Evolutionary conservation across 768 basidiomycete species (phyloP).

Genomic region (Coprinopsis marcescibilis): DNA sequence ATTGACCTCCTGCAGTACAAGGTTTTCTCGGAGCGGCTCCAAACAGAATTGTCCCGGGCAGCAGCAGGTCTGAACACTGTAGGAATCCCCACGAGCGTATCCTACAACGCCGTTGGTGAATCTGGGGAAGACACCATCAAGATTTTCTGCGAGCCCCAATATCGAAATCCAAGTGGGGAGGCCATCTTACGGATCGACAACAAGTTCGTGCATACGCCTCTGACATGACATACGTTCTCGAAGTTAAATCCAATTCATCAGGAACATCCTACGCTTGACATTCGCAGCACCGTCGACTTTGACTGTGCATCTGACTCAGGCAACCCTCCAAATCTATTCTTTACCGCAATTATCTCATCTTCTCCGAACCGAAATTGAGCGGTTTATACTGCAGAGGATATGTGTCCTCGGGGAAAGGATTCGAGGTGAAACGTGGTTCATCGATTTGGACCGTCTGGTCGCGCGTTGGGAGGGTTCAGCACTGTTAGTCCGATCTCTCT

Average conservation of each 20-base stretch:
- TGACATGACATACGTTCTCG: not conserved
- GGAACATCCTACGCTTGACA: constrained; percentile 71
- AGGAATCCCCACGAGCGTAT: constrained; percentile 51
- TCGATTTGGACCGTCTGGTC: constrained; percentile 65
- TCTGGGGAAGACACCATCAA: constrained; percentile 55
- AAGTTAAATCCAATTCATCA: constrained; percentile 27
- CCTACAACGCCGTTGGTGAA: constrained; percentile 63
- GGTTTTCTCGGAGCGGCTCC: constrained; percentile 62
- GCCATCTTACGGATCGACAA: constrained; percentile 66
- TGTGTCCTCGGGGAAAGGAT: constrained; percentile 58
- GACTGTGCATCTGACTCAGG: constrained; percentile 75
- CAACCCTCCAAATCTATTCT: constrained; percentile 66
- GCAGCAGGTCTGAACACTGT: constrained; percentile 41
- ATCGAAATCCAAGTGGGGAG: constrained; percentile 48
- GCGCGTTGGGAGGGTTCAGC: constrained; percentile 79
- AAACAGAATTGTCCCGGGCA: constrained; percentile 49
- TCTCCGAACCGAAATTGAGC: constrained; percentile 72
- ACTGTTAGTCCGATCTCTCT: constrained; percentile 40
- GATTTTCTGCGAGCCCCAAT: constrained; percentile 32
- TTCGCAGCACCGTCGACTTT: constrained; percentile 71
- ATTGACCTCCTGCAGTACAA: constrained; percentile 79
- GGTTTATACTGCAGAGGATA: constrained; percentile 61
- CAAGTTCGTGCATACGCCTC: constrained; percentile 33
- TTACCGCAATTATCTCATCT: constrained; percentile 73
- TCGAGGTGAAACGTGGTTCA: constrained; percentile 71